Evolutionary conservation across 106 monocot species (phyloP).

Genomic region (Amphibolis antarctica): DNA sequence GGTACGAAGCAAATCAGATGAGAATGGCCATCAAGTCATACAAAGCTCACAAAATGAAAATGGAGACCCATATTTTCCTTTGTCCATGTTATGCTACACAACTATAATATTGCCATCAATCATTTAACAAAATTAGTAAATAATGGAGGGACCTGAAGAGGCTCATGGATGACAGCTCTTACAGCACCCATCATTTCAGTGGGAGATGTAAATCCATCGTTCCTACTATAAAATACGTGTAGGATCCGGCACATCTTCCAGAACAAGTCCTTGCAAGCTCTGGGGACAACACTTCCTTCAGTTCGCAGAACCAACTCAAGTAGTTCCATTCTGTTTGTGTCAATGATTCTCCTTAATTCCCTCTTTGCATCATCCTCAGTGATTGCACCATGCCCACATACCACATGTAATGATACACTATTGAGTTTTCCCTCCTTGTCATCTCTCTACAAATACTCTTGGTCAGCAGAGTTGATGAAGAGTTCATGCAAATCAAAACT

Average conservation of each 20-base stretch:
- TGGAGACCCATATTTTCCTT: too few species aligned
- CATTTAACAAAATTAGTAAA: too few species aligned
- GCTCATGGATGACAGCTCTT: conserved; percentile 61
- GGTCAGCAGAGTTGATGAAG: too few species aligned
- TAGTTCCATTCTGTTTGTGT: conserved; percentile 42
- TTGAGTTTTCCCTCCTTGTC: conserved; percentile 62
- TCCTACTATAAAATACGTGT: conserved; percentile 50
- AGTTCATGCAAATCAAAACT: too few species aligned
- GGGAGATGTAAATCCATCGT: conserved; percentile 76
- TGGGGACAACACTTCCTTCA: conserved; percentile 51
- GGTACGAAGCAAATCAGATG: too few species aligned
- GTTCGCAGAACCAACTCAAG: conserved; percentile 42
- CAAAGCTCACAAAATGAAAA: too few species aligned
- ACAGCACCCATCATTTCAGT: conserved; percentile 68
- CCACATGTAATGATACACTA: conserved; percentile 34
- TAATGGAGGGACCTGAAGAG: conserved; percentile 17
- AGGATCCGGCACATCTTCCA: conserved; percentile 76
- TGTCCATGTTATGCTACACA: too few species aligned
- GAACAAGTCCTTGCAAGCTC: conserved; percentile 76
- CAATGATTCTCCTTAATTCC: conserved; percentile 23
- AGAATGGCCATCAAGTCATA: too few species aligned
- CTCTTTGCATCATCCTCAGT: conserved; percentile 44
- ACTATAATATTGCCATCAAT: too few species aligned
- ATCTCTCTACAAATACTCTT: conserved; percentile 88
- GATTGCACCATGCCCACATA: conserved; percentile 22